A percentile compares a stretch with the other conserved stretches of the same genome.
Evolutionary conservation across 306 rosid species (phyloP).

Genomic region (Lathyrus sativus): DNA sequence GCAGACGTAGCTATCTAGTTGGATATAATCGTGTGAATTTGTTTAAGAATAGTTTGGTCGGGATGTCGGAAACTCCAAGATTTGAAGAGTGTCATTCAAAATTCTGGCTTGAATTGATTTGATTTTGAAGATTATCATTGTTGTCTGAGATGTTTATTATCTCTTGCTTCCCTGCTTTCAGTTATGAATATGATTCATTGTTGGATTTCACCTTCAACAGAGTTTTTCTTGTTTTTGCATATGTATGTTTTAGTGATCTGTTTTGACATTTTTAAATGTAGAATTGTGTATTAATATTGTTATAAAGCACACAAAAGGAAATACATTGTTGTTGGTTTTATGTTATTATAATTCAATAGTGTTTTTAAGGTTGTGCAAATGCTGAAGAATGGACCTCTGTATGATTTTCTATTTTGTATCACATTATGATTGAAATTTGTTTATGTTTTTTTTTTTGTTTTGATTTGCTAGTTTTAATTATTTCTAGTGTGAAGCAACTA

Average conservation of each 20-base stretch:
- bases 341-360: neutral
- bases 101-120: slow-evolving; percentile 65
- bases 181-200: neutral
- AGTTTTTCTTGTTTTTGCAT: neutral
- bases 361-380: neutral
- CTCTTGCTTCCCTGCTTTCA: neutral
- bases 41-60: slow-evolving; percentile 47
- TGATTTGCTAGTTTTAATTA: neutral
- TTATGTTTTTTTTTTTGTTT: neutral
- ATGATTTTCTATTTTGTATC: slow-evolving; percentile 14
- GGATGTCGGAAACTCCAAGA: slow-evolving; percentile 70
- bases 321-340: neutral
- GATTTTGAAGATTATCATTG: slow-evolving; percentile 2
- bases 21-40: too few species aligned
- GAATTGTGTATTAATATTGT: neutral
- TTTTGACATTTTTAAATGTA: slow-evolving; percentile 19
- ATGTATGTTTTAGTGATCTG: neutral
- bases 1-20: too few species aligned
- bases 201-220: neutral
- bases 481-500: neutral
- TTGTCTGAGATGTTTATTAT: neutral
- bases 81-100: slow-evolving; percentile 58
- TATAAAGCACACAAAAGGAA: neutral
- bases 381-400: neutral
- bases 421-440: neutral